Evolutionary conservation across 2,329 filamentous ascomycete genomes (phyloP).

Genomic region (Epicoccum nigrum): DNA sequence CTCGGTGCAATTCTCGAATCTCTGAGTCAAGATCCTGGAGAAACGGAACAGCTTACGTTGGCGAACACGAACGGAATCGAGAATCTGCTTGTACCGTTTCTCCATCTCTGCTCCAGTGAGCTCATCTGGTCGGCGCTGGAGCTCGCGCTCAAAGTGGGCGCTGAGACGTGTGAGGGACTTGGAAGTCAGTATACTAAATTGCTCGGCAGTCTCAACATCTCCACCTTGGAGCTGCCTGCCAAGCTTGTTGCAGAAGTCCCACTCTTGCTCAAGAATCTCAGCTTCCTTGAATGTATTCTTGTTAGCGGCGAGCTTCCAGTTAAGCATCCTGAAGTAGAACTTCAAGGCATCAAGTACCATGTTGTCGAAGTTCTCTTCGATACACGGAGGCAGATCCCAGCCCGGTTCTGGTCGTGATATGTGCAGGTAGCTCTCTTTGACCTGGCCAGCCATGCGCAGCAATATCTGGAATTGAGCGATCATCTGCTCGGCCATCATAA

Average conservation of each 20-base stretch:
- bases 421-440: constrained; percentile 85
- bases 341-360: constrained; percentile 91
- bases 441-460: constrained; percentile 86
- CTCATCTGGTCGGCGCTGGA: constrained; percentile 84
- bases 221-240: constrained; percentile 90
- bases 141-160: constrained; percentile 87
- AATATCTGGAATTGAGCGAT: constrained; percentile 95
- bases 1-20: constrained; percentile 96
- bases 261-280: constrained; percentile 95
- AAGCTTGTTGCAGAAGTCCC: constrained; percentile 95
- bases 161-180: constrained; percentile 90
- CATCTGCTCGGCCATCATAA: constrained; percentile 97
- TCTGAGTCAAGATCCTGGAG: constrained; percentile 84
- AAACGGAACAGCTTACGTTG: constrained; percentile 97
- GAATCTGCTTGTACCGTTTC: constrained; percentile 92
- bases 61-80: constrained; percentile 94
- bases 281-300: constrained; percentile 99
- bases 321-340: constrained; percentile 98
- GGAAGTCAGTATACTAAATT: constrained; percentile 91
- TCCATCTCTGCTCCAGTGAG: constrained; percentile 83
- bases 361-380: constrained; percentile 93
- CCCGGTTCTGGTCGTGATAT: constrained; percentile 87
- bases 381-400: constrained; percentile 94
- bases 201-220: constrained; percentile 95
- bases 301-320: constrained; percentile 96